phyloP scores from a whole-genome alignment of 1,284 basidiomycete genomes.

The Ceratobasidium papillatum region DNA sequence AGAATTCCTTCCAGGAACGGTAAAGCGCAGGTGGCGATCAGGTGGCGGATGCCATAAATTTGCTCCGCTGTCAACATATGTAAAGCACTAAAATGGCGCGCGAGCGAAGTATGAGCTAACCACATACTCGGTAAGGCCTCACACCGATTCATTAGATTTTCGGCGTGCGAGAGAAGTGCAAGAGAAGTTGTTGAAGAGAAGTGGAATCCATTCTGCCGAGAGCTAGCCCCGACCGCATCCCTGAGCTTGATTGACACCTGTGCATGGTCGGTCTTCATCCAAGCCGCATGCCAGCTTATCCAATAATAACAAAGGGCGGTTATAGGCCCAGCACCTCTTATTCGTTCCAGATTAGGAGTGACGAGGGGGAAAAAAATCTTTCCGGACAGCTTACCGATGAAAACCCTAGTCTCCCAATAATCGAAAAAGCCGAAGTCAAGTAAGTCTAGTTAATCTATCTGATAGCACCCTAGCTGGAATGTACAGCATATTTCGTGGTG shows the following conservation, averaged over 20 bases:
- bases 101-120: slow-evolving; percentile 11
- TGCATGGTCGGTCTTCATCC: neutral
- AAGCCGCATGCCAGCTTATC: neutral
- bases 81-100: neutral
- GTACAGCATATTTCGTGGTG: neutral
- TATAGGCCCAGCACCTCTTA: neutral
- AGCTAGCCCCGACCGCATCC: slow-evolving; percentile 16
- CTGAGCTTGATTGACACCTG: slow-evolving; percentile 13
- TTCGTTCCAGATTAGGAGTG: neutral
- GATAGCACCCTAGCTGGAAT: neutral
- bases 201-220: neutral
- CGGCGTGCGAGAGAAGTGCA: neutral
- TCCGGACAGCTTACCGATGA: neutral
- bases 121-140: slow-evolving; percentile 16
- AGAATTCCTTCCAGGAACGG: slow-evolving; percentile 32
- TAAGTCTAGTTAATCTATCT: neutral
- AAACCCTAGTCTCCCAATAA: neutral
- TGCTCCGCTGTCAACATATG: slow-evolving; percentile 12
- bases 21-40: slow-evolving; percentile 20
- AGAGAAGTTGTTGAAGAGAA: slow-evolving; percentile 4
- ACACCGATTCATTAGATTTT: slow-evolving; percentile 13
- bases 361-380: neutral
- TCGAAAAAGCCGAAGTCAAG: neutral
- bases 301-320: neutral
- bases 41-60: slow-evolving; percentile 25